Conservation (phyloP, 495 filamentous ascomycete genomes). For the Cairneyella variabilis region DNA sequence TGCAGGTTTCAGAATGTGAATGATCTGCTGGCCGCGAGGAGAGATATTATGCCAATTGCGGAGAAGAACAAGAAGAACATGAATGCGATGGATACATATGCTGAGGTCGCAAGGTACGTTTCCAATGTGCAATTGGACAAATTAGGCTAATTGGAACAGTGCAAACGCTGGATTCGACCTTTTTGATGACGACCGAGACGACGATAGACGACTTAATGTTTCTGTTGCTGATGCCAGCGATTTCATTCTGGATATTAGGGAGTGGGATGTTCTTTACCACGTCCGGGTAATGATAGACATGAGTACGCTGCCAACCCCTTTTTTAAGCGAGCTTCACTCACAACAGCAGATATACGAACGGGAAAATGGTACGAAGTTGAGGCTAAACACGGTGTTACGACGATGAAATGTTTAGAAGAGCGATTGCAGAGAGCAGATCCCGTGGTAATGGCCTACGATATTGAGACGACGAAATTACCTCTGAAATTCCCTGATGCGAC, state of each 20-base stretch:
- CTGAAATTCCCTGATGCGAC: conserved; percentile 97
- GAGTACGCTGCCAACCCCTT: conserved; percentile 43
- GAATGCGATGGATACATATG: conserved; percentile 97
- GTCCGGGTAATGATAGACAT: conserved; percentile 97
- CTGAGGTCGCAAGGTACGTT: conserved; percentile 84
- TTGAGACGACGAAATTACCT: conserved; percentile 94
- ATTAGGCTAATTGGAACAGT: conserved; percentile 36
- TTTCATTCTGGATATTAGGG: conserved; percentile 96
- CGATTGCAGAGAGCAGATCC: conserved; percentile 86
- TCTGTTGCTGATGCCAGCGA: conserved; percentile 86
- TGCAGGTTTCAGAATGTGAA: conserved; percentile 82
- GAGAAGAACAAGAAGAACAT: conserved; percentile 95
- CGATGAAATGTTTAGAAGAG: conserved; percentile 80
- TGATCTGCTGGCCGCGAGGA: conserved; percentile 79
- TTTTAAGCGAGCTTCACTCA: conserved; percentile 16
- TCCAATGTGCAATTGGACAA: conserved; percentile 20
- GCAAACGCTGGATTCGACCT: conserved; percentile 88
- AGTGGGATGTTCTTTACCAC: conserved; percentile 99
- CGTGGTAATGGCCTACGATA: conserved; percentile 95
- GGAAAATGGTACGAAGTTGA: conserved; percentile 98
- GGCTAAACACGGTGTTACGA: conserved; percentile 84
- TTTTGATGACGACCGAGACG: conserved; percentile 86
- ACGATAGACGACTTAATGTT: conserved; percentile 77
- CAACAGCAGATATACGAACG: conserved; percentile 73
- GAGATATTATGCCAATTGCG: conserved; percentile 80